Conservation (phyloP, 371 early-diverging fungal species). For the Circinella umbellata region DNA sequence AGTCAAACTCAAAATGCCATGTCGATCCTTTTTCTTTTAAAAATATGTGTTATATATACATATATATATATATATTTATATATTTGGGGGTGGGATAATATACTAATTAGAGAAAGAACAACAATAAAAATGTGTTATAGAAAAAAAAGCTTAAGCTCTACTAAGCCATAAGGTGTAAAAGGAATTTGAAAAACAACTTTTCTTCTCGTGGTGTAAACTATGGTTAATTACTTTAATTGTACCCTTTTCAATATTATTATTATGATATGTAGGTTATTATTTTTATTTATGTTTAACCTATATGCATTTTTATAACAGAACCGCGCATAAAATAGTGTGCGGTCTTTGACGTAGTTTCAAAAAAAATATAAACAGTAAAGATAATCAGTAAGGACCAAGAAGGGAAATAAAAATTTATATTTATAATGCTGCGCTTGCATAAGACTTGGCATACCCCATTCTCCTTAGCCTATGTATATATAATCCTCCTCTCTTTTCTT, state of each 20-base stretch:
- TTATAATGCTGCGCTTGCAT: constrained; percentile 4
- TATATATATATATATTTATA: not conserved
- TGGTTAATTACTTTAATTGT: not conserved
- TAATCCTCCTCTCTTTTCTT: no score
- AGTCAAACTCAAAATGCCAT: constrained; percentile 3
- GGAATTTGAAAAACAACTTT: no score
- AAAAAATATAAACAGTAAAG: no score
- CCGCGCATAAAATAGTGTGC: not conserved
- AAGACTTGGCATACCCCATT: constrained; percentile 4
- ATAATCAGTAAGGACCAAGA: not conserved
- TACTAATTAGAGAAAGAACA: not conserved
- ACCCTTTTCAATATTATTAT: not conserved
- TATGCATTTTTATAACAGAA: constrained; percentile 3
- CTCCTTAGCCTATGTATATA: not conserved
- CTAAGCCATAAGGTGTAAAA: no score
- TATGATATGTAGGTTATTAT: not conserved
- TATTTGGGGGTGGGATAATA: not conserved
- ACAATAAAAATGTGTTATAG: not conserved
- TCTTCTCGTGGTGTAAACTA: no score
- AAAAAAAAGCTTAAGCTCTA: not conserved
- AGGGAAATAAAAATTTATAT: not conserved
- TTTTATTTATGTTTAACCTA: not conserved
- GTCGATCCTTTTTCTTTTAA: not conserved
- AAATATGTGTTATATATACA: not conserved
- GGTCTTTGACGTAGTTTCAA: constrained; percentile 1